phyloP scores from a whole-genome alignment of 2,329 filamentous ascomycete species.

The Ceratocystis harringtonii region DNA sequence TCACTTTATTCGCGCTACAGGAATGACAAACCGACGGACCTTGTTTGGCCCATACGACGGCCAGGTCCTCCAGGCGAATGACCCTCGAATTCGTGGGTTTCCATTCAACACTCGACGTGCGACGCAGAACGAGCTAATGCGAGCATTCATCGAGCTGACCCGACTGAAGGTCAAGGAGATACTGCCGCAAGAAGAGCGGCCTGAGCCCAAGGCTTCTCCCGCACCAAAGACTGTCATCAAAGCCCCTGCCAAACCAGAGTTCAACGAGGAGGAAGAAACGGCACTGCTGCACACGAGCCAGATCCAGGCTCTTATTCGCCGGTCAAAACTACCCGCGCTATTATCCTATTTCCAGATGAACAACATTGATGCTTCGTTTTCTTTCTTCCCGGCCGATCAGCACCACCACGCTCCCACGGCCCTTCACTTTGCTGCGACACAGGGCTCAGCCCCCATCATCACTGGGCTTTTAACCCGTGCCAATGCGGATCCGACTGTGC shows the following conservation, averaged over 20 bases:
- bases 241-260: constrained; percentile 45
- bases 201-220: constrained; percentile 26
- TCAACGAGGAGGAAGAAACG: constrained; percentile 70
- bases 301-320: constrained; percentile 70
- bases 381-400: constrained; percentile 55
- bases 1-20: constrained; percentile 79
- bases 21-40: constrained; percentile 69
- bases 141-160: constrained; percentile 85
- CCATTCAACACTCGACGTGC: constrained; percentile 86
- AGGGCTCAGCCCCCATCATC: constrained; percentile 66
- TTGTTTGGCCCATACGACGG: constrained; percentile 85
- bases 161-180: constrained; percentile 73
- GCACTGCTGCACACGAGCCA: constrained; percentile 75
- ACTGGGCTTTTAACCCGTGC: constrained; percentile 60
- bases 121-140: constrained; percentile 88
- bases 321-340: constrained; percentile 77
- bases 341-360: constrained; percentile 74
- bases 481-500: constrained; percentile 54
- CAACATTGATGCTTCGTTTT: constrained; percentile 53
- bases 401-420: constrained; percentile 71
- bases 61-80: constrained; percentile 65
- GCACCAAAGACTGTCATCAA: constrained; percentile 29
- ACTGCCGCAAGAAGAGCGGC: constrained; percentile 43
- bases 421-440: constrained; percentile 71
- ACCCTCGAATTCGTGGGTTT: constrained; percentile 69